phyloP scores from a whole-genome alignment of 208 protist genomes.

The Naegleria lovaniensis region DNA sequence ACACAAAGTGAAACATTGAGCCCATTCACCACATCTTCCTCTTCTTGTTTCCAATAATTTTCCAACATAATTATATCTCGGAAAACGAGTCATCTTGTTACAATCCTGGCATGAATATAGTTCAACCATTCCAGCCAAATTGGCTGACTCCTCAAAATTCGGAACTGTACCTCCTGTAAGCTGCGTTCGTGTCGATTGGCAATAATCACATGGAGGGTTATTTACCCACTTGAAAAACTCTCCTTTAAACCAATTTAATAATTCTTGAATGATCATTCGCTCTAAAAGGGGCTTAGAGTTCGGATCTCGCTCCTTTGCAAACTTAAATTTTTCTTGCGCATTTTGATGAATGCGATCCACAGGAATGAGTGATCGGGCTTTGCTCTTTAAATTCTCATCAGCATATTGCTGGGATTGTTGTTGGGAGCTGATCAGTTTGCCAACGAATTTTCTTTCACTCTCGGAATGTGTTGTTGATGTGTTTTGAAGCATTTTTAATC shows the following conservation, averaged over 20 bases:
- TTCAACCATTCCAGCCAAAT: slow-evolving; percentile 32
- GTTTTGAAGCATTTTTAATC: not conserved
- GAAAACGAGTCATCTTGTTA: slow-evolving; percentile 32
- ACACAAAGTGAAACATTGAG: slow-evolving; percentile 34
- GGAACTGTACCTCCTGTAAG: not conserved
- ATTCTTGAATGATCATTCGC: slow-evolving; percentile 20
- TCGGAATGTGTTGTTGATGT: not conserved
- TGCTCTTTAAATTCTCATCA: not conserved
- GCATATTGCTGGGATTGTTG: not conserved
- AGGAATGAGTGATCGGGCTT: not conserved
- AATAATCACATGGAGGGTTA: slow-evolving; percentile 26
- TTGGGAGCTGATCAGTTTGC: not conserved
- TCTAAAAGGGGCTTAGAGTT: not conserved
- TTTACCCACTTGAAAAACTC: slow-evolving; percentile 40
- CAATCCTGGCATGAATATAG: slow-evolving; percentile 33
- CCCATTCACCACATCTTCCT: slow-evolving; percentile 45
- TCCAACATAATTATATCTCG: slow-evolving; percentile 39
- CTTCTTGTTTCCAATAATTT: slow-evolving; percentile 34
- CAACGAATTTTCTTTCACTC: not conserved
- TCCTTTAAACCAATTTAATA: slow-evolving; percentile 40
- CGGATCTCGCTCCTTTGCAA: not conserved
- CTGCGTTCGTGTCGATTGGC: not conserved
- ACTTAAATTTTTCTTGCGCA: not conserved
- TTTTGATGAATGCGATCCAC: not conserved
- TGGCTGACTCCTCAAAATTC: slow-evolving; percentile 9